A percentile compares a stretch with the other conserved stretches of the same genome.
phyloP scores from a whole-genome alignment of 495 filamentous ascomycete genomes.

The Penicillium herquei region DNA sequence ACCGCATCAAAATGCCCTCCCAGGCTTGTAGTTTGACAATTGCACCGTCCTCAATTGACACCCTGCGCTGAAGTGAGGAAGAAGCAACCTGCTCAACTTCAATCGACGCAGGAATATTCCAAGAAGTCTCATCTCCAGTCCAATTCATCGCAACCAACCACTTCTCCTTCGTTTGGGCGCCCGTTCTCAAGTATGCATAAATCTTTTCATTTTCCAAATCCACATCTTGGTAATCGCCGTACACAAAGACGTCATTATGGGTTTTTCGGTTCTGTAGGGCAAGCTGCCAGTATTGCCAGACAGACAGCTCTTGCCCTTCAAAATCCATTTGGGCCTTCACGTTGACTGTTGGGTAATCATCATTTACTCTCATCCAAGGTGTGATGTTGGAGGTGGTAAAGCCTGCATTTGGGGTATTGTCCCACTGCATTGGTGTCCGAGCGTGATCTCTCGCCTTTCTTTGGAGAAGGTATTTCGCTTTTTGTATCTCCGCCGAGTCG shows the following conservation, averaged over 20 bases:
- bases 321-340: neutral
- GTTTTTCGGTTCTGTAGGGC: neutral
- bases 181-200: too few species aligned
- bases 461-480: constrained; percentile 46
- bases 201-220: too few species aligned
- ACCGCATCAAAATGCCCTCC: too few species aligned
- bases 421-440: constrained; percentile 48
- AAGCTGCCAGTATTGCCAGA: neutral
- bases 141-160: too few species aligned
- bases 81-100: too few species aligned
- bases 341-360: constrained; percentile 19
- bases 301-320: neutral
- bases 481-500: constrained; percentile 32
- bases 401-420: constrained; percentile 36
- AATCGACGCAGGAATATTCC: too few species aligned
- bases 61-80: too few species aligned
- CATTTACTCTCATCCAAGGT: constrained; percentile 54
- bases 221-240: constrained; percentile 13
- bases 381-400: constrained; percentile 36
- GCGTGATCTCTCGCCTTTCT: constrained; percentile 46
- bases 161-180: too few species aligned
- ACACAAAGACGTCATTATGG: neutral
- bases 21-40: too few species aligned
- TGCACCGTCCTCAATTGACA: too few species aligned
- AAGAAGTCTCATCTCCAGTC: too few species aligned